These are phyloP conservation scores for Mycocalia duriaeana DNA, from an alignment of 1,284 basidiomycete species.

Conservation along the genomic window DNA sequence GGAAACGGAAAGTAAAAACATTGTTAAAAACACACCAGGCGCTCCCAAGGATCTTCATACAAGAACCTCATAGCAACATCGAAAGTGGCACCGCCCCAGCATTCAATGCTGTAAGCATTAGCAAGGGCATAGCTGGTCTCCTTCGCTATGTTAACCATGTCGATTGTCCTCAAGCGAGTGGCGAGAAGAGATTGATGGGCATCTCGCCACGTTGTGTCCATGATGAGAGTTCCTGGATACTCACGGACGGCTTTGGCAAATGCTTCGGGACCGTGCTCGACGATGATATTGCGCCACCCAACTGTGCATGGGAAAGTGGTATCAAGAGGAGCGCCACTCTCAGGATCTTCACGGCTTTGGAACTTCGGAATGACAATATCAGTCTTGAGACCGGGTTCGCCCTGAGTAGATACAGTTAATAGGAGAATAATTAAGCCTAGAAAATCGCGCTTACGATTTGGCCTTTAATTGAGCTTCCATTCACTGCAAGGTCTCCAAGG, in stretches of 20 bases:
- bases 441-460: conserved; percentile 47
- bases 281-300: conserved; percentile 99
- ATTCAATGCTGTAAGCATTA: conserved; percentile 96
- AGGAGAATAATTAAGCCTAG: conserved; percentile 2
- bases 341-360: conserved; percentile 72
- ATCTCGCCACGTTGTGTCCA: conserved; percentile 99
- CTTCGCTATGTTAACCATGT: conserved; percentile 98
- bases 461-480: conserved; percentile 95
- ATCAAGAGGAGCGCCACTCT: conserved; percentile 71
- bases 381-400: conserved; percentile 91
- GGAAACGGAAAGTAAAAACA: conserved; percentile 2
- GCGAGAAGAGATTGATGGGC: conserved; percentile 98
- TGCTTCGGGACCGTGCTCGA: conserved; percentile 95
- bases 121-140: conserved; percentile 94
- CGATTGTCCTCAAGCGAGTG: conserved; percentile 92
- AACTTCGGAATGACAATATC: conserved; percentile 87
- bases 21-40: conserved; percentile 58
- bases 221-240: conserved; percentile 92
- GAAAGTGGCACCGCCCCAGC: conserved; percentile 99
- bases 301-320: conserved; percentile 77
- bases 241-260: conserved; percentile 97
- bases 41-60: conserved; percentile 99
- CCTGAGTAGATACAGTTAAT: conserved; percentile 43
- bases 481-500: conserved; percentile 96
- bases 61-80: conserved; percentile 99